Evolutionary conservation across 108 stramenopile genomes (phyloP).

Genomic region (Cyclotella sp.): DNA sequence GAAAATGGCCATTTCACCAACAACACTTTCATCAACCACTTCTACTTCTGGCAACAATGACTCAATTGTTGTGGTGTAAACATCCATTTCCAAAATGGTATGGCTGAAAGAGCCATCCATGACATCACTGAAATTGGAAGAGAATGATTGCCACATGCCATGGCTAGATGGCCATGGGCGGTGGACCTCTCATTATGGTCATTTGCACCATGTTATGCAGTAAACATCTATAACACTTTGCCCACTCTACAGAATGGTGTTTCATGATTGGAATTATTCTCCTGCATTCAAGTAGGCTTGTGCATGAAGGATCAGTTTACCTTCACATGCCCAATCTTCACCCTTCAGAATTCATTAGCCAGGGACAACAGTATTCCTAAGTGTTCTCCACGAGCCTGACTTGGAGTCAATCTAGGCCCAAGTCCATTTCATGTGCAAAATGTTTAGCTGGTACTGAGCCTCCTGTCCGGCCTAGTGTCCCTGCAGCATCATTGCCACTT

Average conservation of each 20-base stretch:
- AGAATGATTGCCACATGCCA: conserved; percentile 37
- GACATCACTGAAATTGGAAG: conserved; percentile 33
- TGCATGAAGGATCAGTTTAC: conserved; percentile 20
- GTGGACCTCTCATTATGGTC: conserved; percentile 45
- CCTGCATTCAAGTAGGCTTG: not conserved
- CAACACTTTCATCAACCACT: conserved; percentile 16
- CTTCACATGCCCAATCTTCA: conserved; percentile 35
- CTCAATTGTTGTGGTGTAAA: conserved; percentile 47
- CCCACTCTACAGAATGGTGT: not conserved
- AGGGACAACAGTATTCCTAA: conserved; percentile 14
- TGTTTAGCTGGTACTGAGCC: conserved; percentile 31
- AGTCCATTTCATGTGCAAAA: conserved; percentile 17
- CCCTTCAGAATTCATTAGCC: conserved; percentile 15
- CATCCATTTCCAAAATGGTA: not conserved
- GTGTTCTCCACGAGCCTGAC: conserved; percentile 23
- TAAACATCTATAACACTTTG: not conserved
- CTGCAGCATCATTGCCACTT: conserved; percentile 41
- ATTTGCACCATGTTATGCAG: conserved; percentile 34
- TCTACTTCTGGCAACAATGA: conserved; percentile 1
- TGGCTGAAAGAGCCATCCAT: conserved; percentile 35
- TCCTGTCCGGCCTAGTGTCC: conserved; percentile 40
- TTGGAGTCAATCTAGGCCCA: conserved; percentile 41
- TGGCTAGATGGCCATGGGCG: conserved; percentile 36
- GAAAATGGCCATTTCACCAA: conserved; percentile 35
- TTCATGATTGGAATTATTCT: conserved; percentile 26